Percentiles rank a stretch among this genome's conserved stretches.
Conservation (phyloP, 2,329 filamentous ascomycete genomes). For the Beauveria caledonica region DNA sequence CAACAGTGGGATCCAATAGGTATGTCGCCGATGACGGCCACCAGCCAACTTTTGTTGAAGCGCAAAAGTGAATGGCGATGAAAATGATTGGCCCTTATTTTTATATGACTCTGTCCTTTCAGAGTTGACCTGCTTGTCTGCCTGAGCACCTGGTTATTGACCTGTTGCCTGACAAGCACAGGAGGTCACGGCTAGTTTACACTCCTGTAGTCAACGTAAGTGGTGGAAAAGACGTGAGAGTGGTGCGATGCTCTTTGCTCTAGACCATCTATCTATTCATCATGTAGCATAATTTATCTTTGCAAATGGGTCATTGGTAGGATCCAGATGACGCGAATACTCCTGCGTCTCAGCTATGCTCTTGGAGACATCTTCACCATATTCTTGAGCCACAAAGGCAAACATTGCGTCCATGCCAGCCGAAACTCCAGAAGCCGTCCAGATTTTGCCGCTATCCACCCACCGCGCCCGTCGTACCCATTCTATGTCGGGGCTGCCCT, state of each 20-base stretch:
- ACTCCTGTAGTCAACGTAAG: too few species aligned
- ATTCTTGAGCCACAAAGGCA: conserved; percentile 33
- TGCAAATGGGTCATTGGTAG: not conserved
- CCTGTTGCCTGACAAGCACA: too few species aligned
- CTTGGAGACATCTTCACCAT: conserved; percentile 10
- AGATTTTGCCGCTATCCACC: conserved; percentile 49
- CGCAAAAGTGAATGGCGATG: too few species aligned
- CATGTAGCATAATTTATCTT: not conserved
- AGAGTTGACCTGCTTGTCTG: too few species aligned
- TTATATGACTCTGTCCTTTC: too few species aligned
- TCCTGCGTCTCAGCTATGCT: not conserved
- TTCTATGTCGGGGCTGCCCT: conserved; percentile 32
- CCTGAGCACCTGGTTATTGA: too few species aligned
- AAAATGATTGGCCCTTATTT: too few species aligned
- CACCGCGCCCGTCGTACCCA: conserved; percentile 50
- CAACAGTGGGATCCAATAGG: too few species aligned
- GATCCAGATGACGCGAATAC: not conserved
- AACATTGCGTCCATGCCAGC: conserved; percentile 55
- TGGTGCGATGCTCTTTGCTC: not conserved
- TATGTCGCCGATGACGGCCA: too few species aligned
- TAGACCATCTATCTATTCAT: not conserved
- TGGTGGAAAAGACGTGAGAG: too few species aligned
- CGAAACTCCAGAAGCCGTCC: conserved; percentile 49
- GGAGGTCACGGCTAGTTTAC: too few species aligned
- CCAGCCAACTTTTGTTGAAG: too few species aligned